Base-by-base conservation (phyloP, 2,329 filamentous ascomycete genomes). In the Cladosporium austrohemisphaericum region DNA sequence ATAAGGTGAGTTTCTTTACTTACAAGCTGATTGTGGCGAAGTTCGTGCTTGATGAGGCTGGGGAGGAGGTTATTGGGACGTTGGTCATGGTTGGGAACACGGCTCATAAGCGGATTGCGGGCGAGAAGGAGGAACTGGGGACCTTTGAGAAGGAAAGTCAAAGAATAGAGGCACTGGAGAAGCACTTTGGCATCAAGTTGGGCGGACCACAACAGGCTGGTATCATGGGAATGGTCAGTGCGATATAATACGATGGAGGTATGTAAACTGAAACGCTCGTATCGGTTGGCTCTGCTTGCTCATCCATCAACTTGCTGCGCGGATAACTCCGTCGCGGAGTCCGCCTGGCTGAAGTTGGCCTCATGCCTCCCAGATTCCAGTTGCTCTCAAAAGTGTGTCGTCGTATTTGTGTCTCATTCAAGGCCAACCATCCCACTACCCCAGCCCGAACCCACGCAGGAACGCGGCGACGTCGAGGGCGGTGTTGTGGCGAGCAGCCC, bases 1-100 rank as follows among this genome's bases (percentile, higher is more conserved):
- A 65, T 49, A 62, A 68, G 31, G 63, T 64, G 29, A 78, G 72
- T 52, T 78, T 74, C 60, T 84, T 85, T 62, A 78, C 75, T 10
- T 67, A 71, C 45, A 73, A 62, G 3, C 64, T 84, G 29, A 62
- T 84, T 18, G 72, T 77, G 49, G 70, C 74, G 49, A 76, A 71
- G 61, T 80, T 80, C 64, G 66, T 85, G 52, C 60, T 79, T 45
- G 46, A 62, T 25, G 56, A 67, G 32, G 64, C 61, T 13, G 61
- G 65, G 48, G 50, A 65, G 31, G 52, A 68, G 28, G 44, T 71
- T 36, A 55, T 63, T 1, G 69, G 67, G 9, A 66, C 62, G 2
- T 65, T 66, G 35, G 67, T 66, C 4, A 41, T 78, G 40, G 65
- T 71, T 25, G 68, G 69, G 2, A 68, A 70, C 0, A 63, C 69